These are phyloP conservation scores for Bonia amplexicaulis DNA, from an alignment of 176 grass and related monocot species.

Conservation along the genomic window DNA sequence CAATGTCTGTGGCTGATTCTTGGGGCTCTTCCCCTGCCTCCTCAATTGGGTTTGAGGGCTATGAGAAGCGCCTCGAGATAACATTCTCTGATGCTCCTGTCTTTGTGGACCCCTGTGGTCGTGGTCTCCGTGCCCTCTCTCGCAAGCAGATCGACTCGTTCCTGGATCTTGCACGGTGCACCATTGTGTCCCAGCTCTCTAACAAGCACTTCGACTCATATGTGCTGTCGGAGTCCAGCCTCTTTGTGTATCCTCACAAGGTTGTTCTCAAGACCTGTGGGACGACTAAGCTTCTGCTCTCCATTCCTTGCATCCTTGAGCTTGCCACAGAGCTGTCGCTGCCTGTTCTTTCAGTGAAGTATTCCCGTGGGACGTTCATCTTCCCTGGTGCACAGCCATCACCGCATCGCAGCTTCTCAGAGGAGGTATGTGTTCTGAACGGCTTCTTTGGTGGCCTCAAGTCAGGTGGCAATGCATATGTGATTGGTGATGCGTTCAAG, in stretches of 20 bases:
- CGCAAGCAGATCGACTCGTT: slow-evolving; percentile 69
- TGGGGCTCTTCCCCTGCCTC: slow-evolving; percentile 39
- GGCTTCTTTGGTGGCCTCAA: slow-evolving; percentile 69
- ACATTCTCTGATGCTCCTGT: slow-evolving; percentile 66
- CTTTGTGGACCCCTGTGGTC: slow-evolving; percentile 61
- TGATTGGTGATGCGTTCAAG: slow-evolving; percentile 47
- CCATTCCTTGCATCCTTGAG: slow-evolving; percentile 82
- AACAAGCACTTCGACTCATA: slow-evolving; percentile 80
- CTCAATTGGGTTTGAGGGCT: slow-evolving; percentile 91
- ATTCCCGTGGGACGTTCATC: slow-evolving; percentile 79
- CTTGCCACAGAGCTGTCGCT: slow-evolving; percentile 55
- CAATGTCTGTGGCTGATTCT: slow-evolving; percentile 33
- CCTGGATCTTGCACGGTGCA: slow-evolving; percentile 73
- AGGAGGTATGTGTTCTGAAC: slow-evolving; percentile 67
- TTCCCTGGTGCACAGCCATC: slow-evolving; percentile 75
- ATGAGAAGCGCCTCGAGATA: slow-evolving; percentile 88
- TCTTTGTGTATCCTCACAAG: slow-evolving; percentile 78
- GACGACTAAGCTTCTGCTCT: slow-evolving; percentile 72
- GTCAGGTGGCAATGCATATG: slow-evolving; percentile 67
- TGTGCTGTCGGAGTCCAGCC: slow-evolving; percentile 86
- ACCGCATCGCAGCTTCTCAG: slow-evolving; percentile 63
- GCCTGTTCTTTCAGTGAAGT: slow-evolving; percentile 63
- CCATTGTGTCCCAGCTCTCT: slow-evolving; percentile 77
- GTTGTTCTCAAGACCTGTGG: slow-evolving; percentile 91
- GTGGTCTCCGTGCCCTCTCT: slow-evolving; percentile 56